These are phyloP conservation scores for Dryas integrifolia DNA, from an alignment of 331 rosid species.

Conservation along the genomic window DNA sequence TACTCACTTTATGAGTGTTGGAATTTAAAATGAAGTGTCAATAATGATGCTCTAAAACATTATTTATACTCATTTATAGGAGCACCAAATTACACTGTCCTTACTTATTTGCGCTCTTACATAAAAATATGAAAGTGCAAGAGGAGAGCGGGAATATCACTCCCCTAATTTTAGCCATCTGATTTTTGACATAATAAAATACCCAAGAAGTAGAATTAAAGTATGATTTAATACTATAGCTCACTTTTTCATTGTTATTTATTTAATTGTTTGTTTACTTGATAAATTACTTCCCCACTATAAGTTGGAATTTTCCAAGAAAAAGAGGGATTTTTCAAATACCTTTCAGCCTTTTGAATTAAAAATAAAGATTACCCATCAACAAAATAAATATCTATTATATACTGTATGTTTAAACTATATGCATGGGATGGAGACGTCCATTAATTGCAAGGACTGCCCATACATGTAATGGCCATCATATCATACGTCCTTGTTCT, in stretches of 20 bases:
- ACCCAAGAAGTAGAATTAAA: no score
- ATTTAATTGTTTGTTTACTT: not conserved
- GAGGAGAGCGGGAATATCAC: not conserved
- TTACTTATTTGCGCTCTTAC: not conserved
- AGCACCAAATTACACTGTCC: no score
- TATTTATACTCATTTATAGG: no score
- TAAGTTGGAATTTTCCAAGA: not conserved
- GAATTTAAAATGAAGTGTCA: no score
- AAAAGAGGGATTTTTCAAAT: not conserved
- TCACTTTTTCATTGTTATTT: not conserved
- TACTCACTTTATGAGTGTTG: no score
- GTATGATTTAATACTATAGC: not conserved
- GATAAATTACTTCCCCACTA: not conserved
- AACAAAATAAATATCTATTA: not conserved
- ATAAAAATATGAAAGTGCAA: not conserved
- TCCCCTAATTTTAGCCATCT: not conserved
- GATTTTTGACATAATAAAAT: no score
- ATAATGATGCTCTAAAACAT: no score
- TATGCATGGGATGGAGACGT: slow-evolving; percentile 17
- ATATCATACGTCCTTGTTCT: not conserved
- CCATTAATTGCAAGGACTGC: not conserved
- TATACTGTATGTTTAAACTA: not conserved
- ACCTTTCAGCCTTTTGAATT: not conserved
- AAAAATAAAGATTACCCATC: not conserved
- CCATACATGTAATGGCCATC: slow-evolving; percentile 9